Percentiles rank a stretch among this genome's conserved stretches.
phyloP scores from a whole-genome alignment of 495 filamentous ascomycete genomes.

The Staphylotrichum longicolle region DNA sequence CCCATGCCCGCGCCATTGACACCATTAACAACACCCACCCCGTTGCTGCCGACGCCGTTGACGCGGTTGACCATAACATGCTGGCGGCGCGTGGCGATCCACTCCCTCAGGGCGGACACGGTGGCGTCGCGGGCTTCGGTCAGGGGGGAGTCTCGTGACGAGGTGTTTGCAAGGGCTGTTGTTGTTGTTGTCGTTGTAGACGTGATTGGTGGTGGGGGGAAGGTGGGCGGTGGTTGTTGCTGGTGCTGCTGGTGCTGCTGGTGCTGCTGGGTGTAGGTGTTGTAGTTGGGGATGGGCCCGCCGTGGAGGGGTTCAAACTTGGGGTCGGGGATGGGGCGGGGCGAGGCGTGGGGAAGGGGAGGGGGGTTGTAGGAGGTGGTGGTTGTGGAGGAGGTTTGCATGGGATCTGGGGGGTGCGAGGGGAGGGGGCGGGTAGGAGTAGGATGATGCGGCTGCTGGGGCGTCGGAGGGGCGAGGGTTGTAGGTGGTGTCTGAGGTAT shows the following conservation, averaged over 20 bases:
- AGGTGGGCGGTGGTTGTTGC: not conserved
- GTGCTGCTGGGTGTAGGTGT: not conserved
- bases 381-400: not conserved
- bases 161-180: not conserved
- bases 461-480: not conserved
- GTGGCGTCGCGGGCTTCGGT: constrained; percentile 25
- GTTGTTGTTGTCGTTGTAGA: not conserved
- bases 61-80: constrained; percentile 13
- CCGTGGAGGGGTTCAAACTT: not conserved
- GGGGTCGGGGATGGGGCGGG: not conserved
- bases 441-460: not conserved
- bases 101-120: constrained; percentile 39
- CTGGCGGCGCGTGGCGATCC: constrained; percentile 33
- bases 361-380: not conserved
- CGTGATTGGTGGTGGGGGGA: not conserved
- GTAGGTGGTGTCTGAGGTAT: not conserved
- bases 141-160: constrained; percentile 12
- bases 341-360: not conserved
- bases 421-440: not conserved
- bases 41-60: constrained; percentile 1
- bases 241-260: not conserved
- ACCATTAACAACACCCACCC: too few species aligned
- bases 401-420: not conserved
- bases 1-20: not conserved
- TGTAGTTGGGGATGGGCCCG: not conserved